phyloP scores from a whole-genome alignment of 1,139 yeast species.

The Saccharomyces hybrid region DNA sequence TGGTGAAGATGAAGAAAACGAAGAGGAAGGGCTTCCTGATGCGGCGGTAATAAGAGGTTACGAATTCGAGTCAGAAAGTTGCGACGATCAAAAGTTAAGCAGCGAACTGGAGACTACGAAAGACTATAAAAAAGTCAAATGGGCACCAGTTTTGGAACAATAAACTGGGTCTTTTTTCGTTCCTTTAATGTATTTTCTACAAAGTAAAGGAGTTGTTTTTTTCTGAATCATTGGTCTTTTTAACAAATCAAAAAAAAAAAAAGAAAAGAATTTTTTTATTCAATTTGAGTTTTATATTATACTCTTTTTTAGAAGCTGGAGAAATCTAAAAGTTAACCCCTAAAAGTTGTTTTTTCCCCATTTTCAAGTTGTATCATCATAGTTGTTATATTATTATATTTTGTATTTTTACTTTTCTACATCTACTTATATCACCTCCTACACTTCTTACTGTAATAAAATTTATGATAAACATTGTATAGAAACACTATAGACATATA shows the following conservation, averaged over 20 bases:
- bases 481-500: background rate
- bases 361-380: background rate
- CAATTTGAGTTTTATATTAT: background rate
- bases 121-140: slow-evolving; percentile 27
- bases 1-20: slow-evolving; percentile 11
- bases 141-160: slow-evolving; percentile 48
- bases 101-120: slow-evolving; percentile 1
- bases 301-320: slow-evolving; percentile 31
- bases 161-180: background rate
- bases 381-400: background rate
- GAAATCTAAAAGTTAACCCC: slow-evolving; percentile 6
- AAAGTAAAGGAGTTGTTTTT: background rate
- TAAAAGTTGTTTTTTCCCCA: slow-evolving; percentile 1
- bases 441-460: background rate
- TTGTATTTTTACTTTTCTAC: background rate
- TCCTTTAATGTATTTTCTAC: background rate
- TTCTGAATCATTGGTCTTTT: background rate
- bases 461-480: background rate
- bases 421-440: background rate
- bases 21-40: slow-evolving; percentile 9
- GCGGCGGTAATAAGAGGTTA: slow-evolving; percentile 52
- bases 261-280: slow-evolving; percentile 16
- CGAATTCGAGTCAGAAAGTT: slow-evolving; percentile 19
- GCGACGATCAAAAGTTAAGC: slow-evolving; percentile 6
- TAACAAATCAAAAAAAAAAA: background rate